Base-by-base conservation (phyloP, 345 rosid genomes). In the Citrus unshiu region DNA sequence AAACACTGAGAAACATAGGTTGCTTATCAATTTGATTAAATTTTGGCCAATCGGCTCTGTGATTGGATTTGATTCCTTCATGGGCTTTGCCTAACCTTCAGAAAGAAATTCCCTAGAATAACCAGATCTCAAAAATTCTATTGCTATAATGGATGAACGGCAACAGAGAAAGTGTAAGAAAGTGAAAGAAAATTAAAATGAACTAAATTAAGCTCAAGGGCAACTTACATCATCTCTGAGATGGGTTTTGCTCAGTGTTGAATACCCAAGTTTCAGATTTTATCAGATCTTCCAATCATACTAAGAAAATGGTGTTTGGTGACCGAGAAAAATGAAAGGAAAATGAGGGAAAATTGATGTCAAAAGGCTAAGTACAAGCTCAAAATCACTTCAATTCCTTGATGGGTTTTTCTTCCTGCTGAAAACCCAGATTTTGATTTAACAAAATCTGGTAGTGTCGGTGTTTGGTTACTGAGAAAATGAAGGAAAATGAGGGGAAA, bases 1-100 rank as follows among this genome's bases (percentile, higher is more conserved):
- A 71, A 95, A 95, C 24, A 87, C 91, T n/a, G 99, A 94, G 91
- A 96, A 94, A 72, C 99, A 94, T 40, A 94, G 85, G 84, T 92
- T 96, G 89, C 93, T 92, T 65, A 93, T 96, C 54, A 91, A 81
- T 80, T 91, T 93, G 66, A 93, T 91, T 66, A 91, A 83, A 59
- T 96, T 91, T 78, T 96, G 97, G 40, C 91, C 97, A 12, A 93
- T 73, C 34, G 97, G 97, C 86, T 91, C 93, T 32, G 95, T 79
- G 73, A 72, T 84, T 25, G 84, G 81, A 82, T 83, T 90, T 40
- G 91, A 80, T 84, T 90, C 98, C 81, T 90, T 95, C 93, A 94
- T 37, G 59, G 69, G 56, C 3, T 63, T 29, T 32, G 29, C 54
- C 27, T 72, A 68, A 40, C 40, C 39, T 43, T n/a, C 34, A 46